These are phyloP conservation scores for Tulasnella sp. DNA, from an alignment of 768 basidiomycete genomes.

Conservation along the genomic window DNA sequence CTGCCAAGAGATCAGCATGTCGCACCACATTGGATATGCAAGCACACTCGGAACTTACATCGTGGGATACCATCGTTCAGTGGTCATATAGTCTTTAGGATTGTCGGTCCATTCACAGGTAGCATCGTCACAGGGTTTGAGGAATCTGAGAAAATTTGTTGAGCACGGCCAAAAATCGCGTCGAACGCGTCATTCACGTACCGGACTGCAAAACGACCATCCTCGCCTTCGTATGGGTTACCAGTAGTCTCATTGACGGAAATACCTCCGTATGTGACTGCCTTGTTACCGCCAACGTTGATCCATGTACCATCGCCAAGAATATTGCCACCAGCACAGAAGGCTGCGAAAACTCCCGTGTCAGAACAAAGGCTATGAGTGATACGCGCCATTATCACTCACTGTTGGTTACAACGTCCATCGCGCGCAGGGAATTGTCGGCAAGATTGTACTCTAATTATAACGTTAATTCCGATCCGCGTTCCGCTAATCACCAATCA, in stretches of 20 bases:
- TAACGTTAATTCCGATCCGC: no score
- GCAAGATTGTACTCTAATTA: slow-evolving; percentile 47
- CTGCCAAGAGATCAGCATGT: no score
- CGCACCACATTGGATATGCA: no score
- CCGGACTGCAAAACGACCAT: slow-evolving; percentile 60
- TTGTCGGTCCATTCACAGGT: slow-evolving; percentile 15
- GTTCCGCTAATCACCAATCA: not conserved
- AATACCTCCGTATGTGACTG: slow-evolving; percentile 29
- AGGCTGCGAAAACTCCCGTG: not conserved
- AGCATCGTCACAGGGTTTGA: slow-evolving; percentile 16
- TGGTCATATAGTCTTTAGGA: slow-evolving; percentile 12
- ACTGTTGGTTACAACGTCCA: slow-evolving; percentile 62
- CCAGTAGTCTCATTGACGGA: not conserved
- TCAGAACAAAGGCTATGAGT: not conserved
- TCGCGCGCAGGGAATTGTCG: slow-evolving; percentile 45
- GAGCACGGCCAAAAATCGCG: slow-evolving; percentile 32
- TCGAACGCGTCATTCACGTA: slow-evolving; percentile 58
- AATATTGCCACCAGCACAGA: slow-evolving; percentile 48
- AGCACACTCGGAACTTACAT: slow-evolving; percentile 29
- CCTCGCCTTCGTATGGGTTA: slow-evolving; percentile 31
- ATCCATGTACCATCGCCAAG: slow-evolving; percentile 63
- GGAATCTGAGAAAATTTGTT: slow-evolving; percentile 38
- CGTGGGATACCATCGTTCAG: slow-evolving; percentile 30
- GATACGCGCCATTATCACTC: slow-evolving; percentile 47
- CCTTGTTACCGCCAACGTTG: slow-evolving; percentile 72